Evolutionary conservation across 768 basidiomycete species (phyloP), one percentile per base, ranked within the genome.

Genomic region (Serpula lacrymans): DNA sequence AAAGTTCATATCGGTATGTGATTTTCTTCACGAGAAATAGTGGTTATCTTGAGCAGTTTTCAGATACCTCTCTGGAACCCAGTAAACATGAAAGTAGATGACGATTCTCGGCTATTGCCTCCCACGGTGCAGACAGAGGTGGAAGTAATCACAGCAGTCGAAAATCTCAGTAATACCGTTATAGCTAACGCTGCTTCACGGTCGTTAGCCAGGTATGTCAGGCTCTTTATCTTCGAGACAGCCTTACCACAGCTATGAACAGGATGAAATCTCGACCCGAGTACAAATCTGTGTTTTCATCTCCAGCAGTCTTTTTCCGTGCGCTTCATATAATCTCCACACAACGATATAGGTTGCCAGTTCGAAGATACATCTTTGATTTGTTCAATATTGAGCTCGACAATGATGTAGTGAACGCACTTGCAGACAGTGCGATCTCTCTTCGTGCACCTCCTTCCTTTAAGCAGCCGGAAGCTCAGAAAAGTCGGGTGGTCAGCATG

Each of bases 171-270:
- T 21, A 99, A 99, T 57, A 90, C 93, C 14, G 93, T 98, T 37
- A 88, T 98, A 43, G 93, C 94, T 0, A 94, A 94, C 54, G 80
- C 89, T 17, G 93, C 96, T 1, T 98, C 96, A 17, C 79, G 91
- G 33, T 84, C 90, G 13, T 69, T 99, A 27, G 84, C 90, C 21
- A 80, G 78, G 92, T 93, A 54, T 48, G 75, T 60, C 14, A 28
- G 41, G 31, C 39, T 17, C 37, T 38, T 30, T 10, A 17, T 31
- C 18, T 41, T 37, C 3, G 37, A 21, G 6, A 26, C n/a, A 28
- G 42, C 27, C 27, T 45, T 46, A 33, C 20, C 9, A 23, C 10
- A 21, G 12, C 22, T 20, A 17, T 26, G n/a, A 18, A 5, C 48
- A 88, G 88, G 55, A 78, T 92, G 70, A 90, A 90, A 64, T 72